Base-by-base conservation (phyloP, 1,284 basidiomycete species). In the Leucoagaricus sp. region DNA sequence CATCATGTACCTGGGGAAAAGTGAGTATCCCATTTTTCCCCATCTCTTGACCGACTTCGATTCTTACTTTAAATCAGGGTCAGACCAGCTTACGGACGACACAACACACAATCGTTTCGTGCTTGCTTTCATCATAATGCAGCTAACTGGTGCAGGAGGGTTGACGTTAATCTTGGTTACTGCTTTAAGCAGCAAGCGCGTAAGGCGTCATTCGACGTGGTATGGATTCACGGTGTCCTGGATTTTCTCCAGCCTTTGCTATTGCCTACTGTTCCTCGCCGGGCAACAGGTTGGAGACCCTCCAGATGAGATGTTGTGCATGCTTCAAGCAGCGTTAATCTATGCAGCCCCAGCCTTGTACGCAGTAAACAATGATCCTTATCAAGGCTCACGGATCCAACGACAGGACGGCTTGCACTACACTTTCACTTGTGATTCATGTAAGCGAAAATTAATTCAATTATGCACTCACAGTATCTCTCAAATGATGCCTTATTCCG, bases 341-440 rank as follows among this genome's bases (percentile, higher is more conserved):
- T 70, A 72, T 54, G 65, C 68, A 4, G 67, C 66, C 26, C 69
- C 69, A 28, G 60, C 60, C 49, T 59, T 72, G 70, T 72, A 54
- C 49, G 66, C 49, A 4, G n/a, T n/a, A n/a, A n/a, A n/a, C n/a
- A n/a, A n/a, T n/a, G n/a, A n/a, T 12, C n/a, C 17, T 17, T 15
- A 28, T 9, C 48, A 45, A n/a, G 26, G 13, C 21, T 49, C 38
- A 19, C 25, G 17, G 42, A 21, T 40, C 41, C 33, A 17, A 40
- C 21, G 3, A 13, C 8, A 68, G 67, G 34, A 64, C 63, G 21
- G 59, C 65, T 6, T 57, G 60, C 26, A 56, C 67, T 7, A 66
- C 64, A 10, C 58, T 66, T 26, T 51, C 62, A 1, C 49, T 63
- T 7, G 53, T 59, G 3, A 57, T 59, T 26, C 60, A 63, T 53